Evolutionary conservation across 2,329 filamentous ascomycete species (phyloP).

Genomic region (Zelopaecilomyces penicillatus): DNA sequence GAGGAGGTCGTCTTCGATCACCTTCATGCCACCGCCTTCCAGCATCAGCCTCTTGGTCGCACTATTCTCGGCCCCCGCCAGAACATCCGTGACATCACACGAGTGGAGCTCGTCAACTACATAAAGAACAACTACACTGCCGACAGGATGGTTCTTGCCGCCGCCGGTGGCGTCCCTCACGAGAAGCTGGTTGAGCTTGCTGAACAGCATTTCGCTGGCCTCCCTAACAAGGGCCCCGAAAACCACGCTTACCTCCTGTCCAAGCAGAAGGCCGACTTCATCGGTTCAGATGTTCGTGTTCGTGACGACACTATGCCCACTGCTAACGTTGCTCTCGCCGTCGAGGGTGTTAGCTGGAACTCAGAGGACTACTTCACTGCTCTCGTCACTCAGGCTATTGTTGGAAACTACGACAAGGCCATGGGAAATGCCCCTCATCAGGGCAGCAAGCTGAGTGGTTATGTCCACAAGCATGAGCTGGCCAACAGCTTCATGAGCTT

Average conservation of each 20-base stretch:
- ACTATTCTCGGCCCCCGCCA: slow-evolving; percentile 96
- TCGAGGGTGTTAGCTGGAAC: slow-evolving; percentile 99
- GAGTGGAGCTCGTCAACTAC: slow-evolving; percentile 85
- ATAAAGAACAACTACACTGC: slow-evolving; percentile 99
- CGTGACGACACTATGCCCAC: slow-evolving; percentile 94
- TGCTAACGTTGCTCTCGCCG: slow-evolving; percentile 95
- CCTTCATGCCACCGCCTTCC: slow-evolving; percentile 95
- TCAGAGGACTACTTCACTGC: slow-evolving; percentile 99
- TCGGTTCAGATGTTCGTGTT: slow-evolving; percentile 91
- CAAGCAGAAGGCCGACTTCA: slow-evolving; percentile 87
- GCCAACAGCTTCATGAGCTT: slow-evolving; percentile 99
- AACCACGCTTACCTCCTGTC: slow-evolving; percentile 67
- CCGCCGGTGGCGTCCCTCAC: slow-evolving; percentile 89
- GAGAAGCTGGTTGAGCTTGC: slow-evolving; percentile 89
- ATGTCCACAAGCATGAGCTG: slow-evolving; percentile 87
- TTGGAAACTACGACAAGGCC: slow-evolving; percentile 98
- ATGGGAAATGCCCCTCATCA: slow-evolving; percentile 97
- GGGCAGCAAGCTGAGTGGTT: slow-evolving; percentile 94
- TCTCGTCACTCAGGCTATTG: slow-evolving; percentile 93
- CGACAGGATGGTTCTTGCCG: slow-evolving; percentile 98
- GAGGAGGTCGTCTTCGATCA: slow-evolving; percentile 99
- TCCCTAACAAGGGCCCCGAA: slow-evolving; percentile 68
- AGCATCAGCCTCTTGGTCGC: slow-evolving; percentile 89
- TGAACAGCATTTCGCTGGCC: slow-evolving; percentile 83
- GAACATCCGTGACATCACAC: slow-evolving; percentile 95